A percentile compares a stretch with the other conserved stretches of the same genome.
These are phyloP conservation scores for Trametopsis cervina DNA, from an alignment of 768 basidiomycete genomes.

Conservation along the genomic window DNA sequence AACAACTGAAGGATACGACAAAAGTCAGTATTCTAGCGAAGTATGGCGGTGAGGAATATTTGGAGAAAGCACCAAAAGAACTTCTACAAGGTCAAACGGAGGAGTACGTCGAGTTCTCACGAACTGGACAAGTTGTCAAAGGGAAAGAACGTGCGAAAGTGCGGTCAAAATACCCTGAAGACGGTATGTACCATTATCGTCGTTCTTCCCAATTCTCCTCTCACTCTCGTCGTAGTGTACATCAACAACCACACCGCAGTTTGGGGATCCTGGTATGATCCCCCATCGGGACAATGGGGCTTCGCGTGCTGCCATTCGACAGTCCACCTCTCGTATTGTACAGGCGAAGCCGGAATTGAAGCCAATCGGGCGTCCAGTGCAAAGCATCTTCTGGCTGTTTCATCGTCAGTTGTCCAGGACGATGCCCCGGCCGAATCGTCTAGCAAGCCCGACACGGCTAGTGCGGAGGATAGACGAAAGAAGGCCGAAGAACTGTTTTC, in stretches of 20 bases:
- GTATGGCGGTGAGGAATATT: slow-evolving; percentile 92
- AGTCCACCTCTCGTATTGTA: slow-evolving; percentile 85
- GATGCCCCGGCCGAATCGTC: slow-evolving; percentile 10
- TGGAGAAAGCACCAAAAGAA: slow-evolving; percentile 86
- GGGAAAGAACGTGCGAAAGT: slow-evolving; percentile 86
- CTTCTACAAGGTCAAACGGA: slow-evolving; percentile 94
- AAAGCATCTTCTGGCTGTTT: slow-evolving; percentile 50
- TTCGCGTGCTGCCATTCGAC: slow-evolving; percentile 91
- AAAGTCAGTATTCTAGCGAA: slow-evolving; percentile 86
- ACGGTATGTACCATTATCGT: slow-evolving; percentile 51
- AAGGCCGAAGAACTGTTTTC: slow-evolving; percentile 65
- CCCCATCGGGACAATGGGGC: slow-evolving; percentile 72
- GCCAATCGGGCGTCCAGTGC: slow-evolving; percentile 74
- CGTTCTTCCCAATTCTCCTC: neutral
- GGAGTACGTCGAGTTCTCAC: slow-evolving; percentile 94
- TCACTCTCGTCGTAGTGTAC: slow-evolving; percentile 44
- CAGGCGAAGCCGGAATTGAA: slow-evolving; percentile 78
- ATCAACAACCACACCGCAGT: slow-evolving; percentile 90
- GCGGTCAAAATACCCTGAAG: slow-evolving; percentile 92
- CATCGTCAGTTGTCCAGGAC: slow-evolving; percentile 25
- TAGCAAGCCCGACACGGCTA: slow-evolving; percentile 19
- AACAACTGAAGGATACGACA: slow-evolving; percentile 78
- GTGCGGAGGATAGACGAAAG: slow-evolving; percentile 27
- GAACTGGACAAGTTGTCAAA: slow-evolving; percentile 85
- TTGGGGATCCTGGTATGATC: slow-evolving; percentile 97